Base-by-base conservation (phyloP, 148 eudicot genomes). In the Persicaria maculosa region DNA sequence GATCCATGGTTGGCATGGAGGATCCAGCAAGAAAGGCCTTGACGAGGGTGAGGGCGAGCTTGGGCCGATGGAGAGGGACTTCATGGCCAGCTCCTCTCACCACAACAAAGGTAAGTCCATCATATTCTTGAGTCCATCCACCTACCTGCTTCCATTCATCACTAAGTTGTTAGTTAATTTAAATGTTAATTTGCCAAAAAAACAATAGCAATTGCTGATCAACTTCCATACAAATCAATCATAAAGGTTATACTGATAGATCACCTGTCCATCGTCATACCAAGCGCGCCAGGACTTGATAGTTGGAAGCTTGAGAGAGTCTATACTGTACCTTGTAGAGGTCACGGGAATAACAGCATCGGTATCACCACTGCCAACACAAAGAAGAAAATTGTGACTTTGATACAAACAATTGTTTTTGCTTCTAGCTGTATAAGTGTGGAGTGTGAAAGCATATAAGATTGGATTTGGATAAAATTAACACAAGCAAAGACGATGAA, bases 61-160 rank as follows among this genome's bases (percentile, higher is more conserved):
- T 90, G 19, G 97, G 93, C 79, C 74, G 88, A 79, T 92, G 97
- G 80, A 92, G 80, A 43, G 98, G 90, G 7, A 95, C 98, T 86
- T 95, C 97, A 79, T 95, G 98, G n/a, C 98, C 97, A 68, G 98
- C 97, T 74, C 97, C 98, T 77, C 98, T 85, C 40, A 95, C 92
- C 25, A 84, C 88, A n/a, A 92, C 98, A 64, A 92, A 95, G 11
- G 89, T 95, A 17, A 95, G 93, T 47, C 98, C 98, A 70, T 81
- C 78, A 71, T 95, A 92, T 73, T 86, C 91, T 79, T 95, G 89
- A 15, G 87, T 88, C 98, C 98, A 92, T 82, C 98, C 98, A 55
- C 91, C 98, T 47, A 94, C 97, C 98, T 93, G 85, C 20, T 54
- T 54, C 58, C 19, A 54, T 16, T 15, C 58, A 54, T 54, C 58